Base-by-base conservation (phyloP, 306 rosid species). In the Rubus parviflorus region DNA sequence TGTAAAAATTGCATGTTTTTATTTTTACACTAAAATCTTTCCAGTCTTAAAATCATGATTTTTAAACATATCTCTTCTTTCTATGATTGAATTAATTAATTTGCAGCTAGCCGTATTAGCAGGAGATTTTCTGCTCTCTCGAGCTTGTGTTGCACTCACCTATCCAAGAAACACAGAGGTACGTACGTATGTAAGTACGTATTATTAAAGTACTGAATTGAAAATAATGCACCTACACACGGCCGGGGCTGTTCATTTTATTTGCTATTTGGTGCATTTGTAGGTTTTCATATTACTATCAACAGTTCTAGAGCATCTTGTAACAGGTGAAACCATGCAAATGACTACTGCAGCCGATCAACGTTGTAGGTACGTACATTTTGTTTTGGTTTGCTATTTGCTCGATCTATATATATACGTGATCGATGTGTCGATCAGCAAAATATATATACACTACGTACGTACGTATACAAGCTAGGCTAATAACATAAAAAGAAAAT, bases 291-390 rank as follows among this genome's bases (percentile, higher is more conserved):
- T 96, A 67, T 85, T 90, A 79, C 53, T 94, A 75, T 88, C 98
- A 80, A 88, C 76, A 70, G 97, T 85, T 58, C 87, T 94, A 17
- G 96, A 94, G 80, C 91, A 94, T 85, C 96, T 94, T 75, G 98
- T 92, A 66, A 94, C 97, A 1, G 97, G 98, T 88, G 94, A 91
- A 87, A 90, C 94, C 37, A 94, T 94, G 98, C 96, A 94, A 86
- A 92, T 92, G 93, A 89, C 89, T 49, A 78, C 93, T 6, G 56
- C 94, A 76, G 83, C 92, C 83, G 93, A 85, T 80, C 91, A 92
- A 86, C 88, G 88, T 84, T 92, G 89, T 85, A 90, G 93, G 98
- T 94, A 90, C 76, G 78, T 66, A 42, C 19, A 52, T 73, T 54
- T 76, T 79, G 80, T 72, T 68, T 67, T 5, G 46, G 38, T 30